phyloP scores from a whole-genome alignment of 108 stramenopile species.

The Fistulifera pelliculosa region DNA sequence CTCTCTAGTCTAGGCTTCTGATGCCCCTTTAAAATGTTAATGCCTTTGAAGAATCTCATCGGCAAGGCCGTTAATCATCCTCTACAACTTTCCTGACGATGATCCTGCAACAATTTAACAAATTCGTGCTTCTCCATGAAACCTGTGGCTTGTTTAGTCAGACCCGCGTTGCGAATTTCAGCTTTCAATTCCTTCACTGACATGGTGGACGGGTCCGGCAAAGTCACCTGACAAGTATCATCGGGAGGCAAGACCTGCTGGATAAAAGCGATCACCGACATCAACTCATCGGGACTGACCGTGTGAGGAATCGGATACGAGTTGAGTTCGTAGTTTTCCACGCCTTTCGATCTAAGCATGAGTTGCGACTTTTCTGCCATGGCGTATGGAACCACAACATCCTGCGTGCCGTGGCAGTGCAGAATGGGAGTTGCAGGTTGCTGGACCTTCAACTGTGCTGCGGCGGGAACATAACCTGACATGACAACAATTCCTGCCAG shows the following conservation, averaged over 20 bases:
- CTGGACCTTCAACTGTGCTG: conserved; percentile 49
- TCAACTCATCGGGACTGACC: conserved; percentile 63
- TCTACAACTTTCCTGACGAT: conserved; percentile 25
- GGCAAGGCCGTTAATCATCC: no score
- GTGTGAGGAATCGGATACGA: conserved; percentile 75
- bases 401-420: conserved; percentile 85
- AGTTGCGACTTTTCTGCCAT: conserved; percentile 69
- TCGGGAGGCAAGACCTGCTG: conserved; percentile 53
- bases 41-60: no score
- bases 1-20: no score
- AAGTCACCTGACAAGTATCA: conserved; percentile 39
- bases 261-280: conserved; percentile 57
- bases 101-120: conserved; percentile 67
- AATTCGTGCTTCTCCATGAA: conserved; percentile 91
- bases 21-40: no score
- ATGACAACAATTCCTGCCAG: conserved; percentile 78
- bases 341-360: conserved; percentile 42
- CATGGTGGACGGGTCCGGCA: conserved; percentile 84
- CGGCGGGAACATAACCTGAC: conserved; percentile 83
- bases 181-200: conserved; percentile 86
- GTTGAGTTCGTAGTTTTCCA: conserved; percentile 60
- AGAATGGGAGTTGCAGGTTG: conserved; percentile 48
- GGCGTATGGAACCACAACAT: conserved; percentile 66
- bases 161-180: conserved; percentile 80
- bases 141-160: conserved; percentile 66